Evolutionary conservation across 495 filamentous ascomycete species (phyloP), one percentile per base, ranked within the genome.

Genomic region (Penicillium tannophilum): DNA sequence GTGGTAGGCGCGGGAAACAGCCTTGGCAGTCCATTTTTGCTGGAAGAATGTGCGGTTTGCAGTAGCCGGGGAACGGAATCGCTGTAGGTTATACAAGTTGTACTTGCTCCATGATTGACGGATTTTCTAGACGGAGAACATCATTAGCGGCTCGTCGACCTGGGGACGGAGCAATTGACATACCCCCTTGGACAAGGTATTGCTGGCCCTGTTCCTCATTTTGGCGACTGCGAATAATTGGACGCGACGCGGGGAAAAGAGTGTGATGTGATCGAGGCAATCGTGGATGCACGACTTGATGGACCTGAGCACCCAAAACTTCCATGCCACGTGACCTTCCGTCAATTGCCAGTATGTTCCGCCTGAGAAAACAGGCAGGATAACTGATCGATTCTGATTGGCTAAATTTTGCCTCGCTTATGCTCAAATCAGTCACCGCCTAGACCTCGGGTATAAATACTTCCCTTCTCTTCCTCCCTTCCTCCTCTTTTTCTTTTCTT

Each of bases 91-190:
- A 83, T 89, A 98, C 61, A 98, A 81, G 67, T 95, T 97, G 81
- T 91, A 93, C 76, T 96, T 96, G 78, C 91, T 95, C 95, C 93
- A 97, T 82, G 90, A 92, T 82, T 93, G 91, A 60, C 94, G 89
- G 73, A 97, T 68, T 89, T 91, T 94, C 94, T 97, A 51, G 47
- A 23, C 41, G 10, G 51, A 56, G 17, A 50, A 4, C 17, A 41
- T 55, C 10, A 45, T 66, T 64, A 65, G 65, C 59, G 44, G 23
- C 28, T 46, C 14, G 54, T 7, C 17, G 14, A 17, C 14, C 17
- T 19, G 42, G 30, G 26, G 23, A 30, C 4, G 36, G 24, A 3
- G 50, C 33, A 43, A 63, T 55, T 48, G 52, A 68, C 73, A 44
- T 77, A 80, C 77, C 48, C 72, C 73, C 62, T 75, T 75, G 54